Base-by-base conservation (phyloP, 768 basidiomycete genomes). In the Chalciporus chontae region DNA sequence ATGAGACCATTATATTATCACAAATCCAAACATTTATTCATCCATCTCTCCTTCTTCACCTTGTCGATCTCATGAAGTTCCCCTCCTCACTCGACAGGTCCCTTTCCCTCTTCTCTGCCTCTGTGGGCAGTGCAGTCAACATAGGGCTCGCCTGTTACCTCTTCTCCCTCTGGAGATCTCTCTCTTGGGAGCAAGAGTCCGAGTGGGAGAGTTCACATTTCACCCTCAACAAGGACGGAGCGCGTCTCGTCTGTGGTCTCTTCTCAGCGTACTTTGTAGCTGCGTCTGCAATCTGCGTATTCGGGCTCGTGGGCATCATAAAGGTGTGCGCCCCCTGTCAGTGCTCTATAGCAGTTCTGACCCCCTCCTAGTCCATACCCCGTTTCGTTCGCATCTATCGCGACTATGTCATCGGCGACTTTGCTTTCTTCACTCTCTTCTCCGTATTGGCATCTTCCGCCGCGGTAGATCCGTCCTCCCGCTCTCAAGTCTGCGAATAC, bases 331-430 rank as follows among this genome's bases (percentile, higher is more conserved):
- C 7, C 53, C 36, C 21, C n/a, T 19, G 21, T 36, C 17, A 45
- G 6, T 26, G 32, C 15, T 23, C 26, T 32, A 21, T 21, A 21
- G 21, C 23, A 15, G 44, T 1, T 40, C 48, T 55, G 8, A 49
- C 26, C 21, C 19, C 14, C 17, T 3, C 11, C 10, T 56, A 90
- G 88, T 77, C 73, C 61, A 78, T 79, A 53, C 73, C 83, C 4
- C 70, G 80, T 1, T 79, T 82, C 54, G 80, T 91, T 44, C 85
- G 85, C 47, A 82, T 91, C 57, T 91, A 89, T 70, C 82, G 88
- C 53, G 87, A 88, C 71, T 90, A 84, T 56, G 81, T 87, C 48
- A 81, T 88, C 54, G 88, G 84, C 45, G 87, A 90, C 69, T 83
- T 90, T 61, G 76, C 77, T 4, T 85, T 87, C 68, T 80, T 80